Evolutionary conservation across 768 basidiomycete genomes (phyloP).

Genomic region (Naganishia randhawae): DNA sequence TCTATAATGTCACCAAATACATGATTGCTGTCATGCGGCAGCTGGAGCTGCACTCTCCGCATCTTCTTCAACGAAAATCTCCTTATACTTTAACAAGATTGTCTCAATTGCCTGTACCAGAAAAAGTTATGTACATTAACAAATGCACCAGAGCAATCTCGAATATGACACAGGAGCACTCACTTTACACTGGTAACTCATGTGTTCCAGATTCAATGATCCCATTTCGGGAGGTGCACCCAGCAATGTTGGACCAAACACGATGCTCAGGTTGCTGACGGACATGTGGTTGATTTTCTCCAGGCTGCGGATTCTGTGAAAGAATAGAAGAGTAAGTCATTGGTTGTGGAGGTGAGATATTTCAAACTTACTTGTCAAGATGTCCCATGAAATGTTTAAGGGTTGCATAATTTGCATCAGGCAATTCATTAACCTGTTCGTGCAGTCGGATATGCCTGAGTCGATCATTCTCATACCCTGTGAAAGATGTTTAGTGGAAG

Average conservation of each 20-base stretch:
- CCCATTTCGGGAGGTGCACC: constrained; percentile 58
- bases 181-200: constrained; percentile 54
- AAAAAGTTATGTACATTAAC: background rate
- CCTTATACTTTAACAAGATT: constrained; percentile 85
- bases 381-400: constrained; percentile 94
- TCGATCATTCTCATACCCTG: constrained; percentile 74
- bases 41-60: constrained; percentile 8
- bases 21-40: background rate
- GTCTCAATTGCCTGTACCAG: constrained; percentile 81
- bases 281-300: constrained; percentile 85
- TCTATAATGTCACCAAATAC: background rate
- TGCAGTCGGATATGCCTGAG: constrained; percentile 92
- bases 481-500: background rate
- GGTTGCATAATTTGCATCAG: constrained; percentile 97
- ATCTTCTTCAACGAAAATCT: constrained; percentile 86
- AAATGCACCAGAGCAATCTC: constrained; percentile 28
- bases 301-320: constrained; percentile 66
- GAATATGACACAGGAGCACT: constrained; percentile 24
- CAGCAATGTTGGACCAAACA: constrained; percentile 96
- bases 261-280: constrained; percentile 85
- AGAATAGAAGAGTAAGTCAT: background rate
- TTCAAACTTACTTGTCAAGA: constrained; percentile 66
- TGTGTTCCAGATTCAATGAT: constrained; percentile 52
- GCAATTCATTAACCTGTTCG: constrained; percentile 94
- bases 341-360: background rate